These are phyloP conservation scores for Lasiosphaeria hispida DNA, from an alignment of 495 filamentous ascomycete species.

Conservation along the genomic window DNA sequence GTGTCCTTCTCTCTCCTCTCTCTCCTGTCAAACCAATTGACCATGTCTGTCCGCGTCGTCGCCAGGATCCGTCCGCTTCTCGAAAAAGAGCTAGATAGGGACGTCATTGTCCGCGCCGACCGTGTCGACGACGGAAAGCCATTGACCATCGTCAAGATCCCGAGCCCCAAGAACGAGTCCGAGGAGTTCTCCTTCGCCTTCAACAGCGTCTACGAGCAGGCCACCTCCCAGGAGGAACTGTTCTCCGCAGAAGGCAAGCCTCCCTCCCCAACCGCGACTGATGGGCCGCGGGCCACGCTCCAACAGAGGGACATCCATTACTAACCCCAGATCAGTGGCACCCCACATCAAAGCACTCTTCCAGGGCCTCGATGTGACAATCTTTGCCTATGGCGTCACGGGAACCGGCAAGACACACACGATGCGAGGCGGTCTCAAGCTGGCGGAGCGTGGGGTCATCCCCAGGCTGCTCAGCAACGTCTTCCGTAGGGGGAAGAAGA, in stretches of 20 bases:
- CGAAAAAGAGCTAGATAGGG: constrained; percentile 74
- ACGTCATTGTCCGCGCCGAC: constrained; percentile 74
- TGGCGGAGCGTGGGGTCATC: constrained; percentile 88
- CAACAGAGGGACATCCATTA: not conserved
- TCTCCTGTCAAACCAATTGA: constrained; percentile 6
- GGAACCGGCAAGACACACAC: constrained; percentile 98
- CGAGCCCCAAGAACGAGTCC: constrained; percentile 86
- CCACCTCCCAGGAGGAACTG: constrained; percentile 76
- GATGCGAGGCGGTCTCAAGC: constrained; percentile 89
- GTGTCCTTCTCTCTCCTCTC: not conserved
- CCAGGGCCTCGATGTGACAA: constrained; percentile 86
- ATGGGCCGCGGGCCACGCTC: not conserved
- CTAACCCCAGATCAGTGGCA: constrained; percentile 40
- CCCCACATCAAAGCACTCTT: constrained; percentile 84
- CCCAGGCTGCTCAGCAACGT: constrained; percentile 83
- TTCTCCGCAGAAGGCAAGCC: constrained; percentile 81
- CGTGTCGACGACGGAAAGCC: constrained; percentile 54
- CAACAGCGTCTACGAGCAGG: constrained; percentile 84
- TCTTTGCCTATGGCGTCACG: constrained; percentile 95
- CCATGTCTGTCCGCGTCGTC: constrained; percentile 77
- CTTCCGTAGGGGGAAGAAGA: constrained; percentile 80
- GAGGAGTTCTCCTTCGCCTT: constrained; percentile 95
- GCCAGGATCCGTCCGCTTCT: constrained; percentile 86
- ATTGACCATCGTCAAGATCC: constrained; percentile 76
- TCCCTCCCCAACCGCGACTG: not conserved